Conservation (phyloP, 129 eudicot genomes). For the Calendula officinalis region DNA sequence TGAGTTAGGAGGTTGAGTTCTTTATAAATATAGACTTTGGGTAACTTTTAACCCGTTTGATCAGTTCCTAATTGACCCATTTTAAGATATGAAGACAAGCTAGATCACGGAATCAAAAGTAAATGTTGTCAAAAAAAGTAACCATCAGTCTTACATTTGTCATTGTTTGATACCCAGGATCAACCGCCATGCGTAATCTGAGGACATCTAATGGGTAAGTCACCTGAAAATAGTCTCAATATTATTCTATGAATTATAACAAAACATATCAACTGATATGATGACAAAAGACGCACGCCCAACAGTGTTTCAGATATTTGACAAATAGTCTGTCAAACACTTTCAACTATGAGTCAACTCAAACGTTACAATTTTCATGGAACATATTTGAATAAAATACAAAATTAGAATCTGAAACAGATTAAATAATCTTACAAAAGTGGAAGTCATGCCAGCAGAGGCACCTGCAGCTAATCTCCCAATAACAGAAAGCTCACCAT, state of each 20-base stretch:
- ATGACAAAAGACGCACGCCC: not conserved
- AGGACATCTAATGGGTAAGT: slow-evolving; percentile 95
- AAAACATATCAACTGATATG: not conserved
- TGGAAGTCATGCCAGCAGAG: slow-evolving; percentile 98
- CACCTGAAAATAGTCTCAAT: slow-evolving; percentile 50
- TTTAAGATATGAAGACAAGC: not conserved
- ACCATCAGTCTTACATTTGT: slow-evolving; percentile 46
- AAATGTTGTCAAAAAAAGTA: not conserved
- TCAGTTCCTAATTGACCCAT: no score
- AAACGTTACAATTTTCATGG: not conserved
- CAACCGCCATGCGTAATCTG: slow-evolving; percentile 92
- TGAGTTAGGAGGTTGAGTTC: not conserved
- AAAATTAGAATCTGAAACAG: not conserved
- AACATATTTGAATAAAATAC: not conserved
- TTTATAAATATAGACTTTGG: not conserved
- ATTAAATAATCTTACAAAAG: slow-evolving; percentile 46
- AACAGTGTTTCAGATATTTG: not conserved
- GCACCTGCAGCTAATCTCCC: slow-evolving; percentile 99
- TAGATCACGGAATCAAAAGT: not conserved
- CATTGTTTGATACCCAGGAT: slow-evolving; percentile 88
- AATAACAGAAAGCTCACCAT: slow-evolving; percentile 83
- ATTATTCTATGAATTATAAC: slow-evolving; percentile 6
- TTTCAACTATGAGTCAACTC: slow-evolving; percentile 6
- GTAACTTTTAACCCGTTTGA: not conserved
- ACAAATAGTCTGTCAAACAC: slow-evolving; percentile 1